Evolutionary conservation across 2,329 filamentous ascomycete species (phyloP), one percentile per base, ranked within the genome.

Genomic region (Aspergillus texensis): DNA sequence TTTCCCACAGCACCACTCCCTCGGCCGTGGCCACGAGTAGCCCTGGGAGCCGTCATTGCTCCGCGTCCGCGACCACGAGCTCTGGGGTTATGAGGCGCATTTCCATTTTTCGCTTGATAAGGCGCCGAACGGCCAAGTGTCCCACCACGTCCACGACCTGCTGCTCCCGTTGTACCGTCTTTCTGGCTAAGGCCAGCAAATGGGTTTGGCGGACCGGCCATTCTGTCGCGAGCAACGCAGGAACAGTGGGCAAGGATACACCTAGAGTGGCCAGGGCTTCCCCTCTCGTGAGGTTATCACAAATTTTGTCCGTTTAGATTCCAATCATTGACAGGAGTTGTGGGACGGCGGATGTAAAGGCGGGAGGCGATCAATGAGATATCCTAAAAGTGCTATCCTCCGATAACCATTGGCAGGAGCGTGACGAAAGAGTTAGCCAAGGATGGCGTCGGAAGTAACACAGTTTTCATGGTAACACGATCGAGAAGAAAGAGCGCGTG

Each of bases 151-250:
- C 74, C 74, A 62, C 72, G 71, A 46, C 67, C 66, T 56, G 64
- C 63, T 61, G 70, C 62, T 46, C 62, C 66, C 48, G 69, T 65
- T 56, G 67, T 65, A 57, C 70, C 73, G 65, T 68, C 68, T 62
- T 66, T 71, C 63, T 74, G 74, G 60, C 66, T 66, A 36, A 70
- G 68, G 57, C 65, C 67, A 62, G 66, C 62, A 65, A 74, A 75
- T 50, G 73, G 69, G 61, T 71, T 75, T 48, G 72, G 68, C 46
- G 73, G 70, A 63, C 69, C 69, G 64, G 72, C 70, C 75, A 77
- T 77, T 60, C 67, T 75, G 69, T 67, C 71, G 70, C 66, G 53
- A 61, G 62, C 55, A 70, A 69, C 70, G 67, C 65, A 59, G 62
- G 56, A 58, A 64, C 57, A 67, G 64, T 63, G 66, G 63, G 67